Conservation (phyloP, 2,329 filamentous ascomycete species). For the Exophiala mesophila region DNA sequence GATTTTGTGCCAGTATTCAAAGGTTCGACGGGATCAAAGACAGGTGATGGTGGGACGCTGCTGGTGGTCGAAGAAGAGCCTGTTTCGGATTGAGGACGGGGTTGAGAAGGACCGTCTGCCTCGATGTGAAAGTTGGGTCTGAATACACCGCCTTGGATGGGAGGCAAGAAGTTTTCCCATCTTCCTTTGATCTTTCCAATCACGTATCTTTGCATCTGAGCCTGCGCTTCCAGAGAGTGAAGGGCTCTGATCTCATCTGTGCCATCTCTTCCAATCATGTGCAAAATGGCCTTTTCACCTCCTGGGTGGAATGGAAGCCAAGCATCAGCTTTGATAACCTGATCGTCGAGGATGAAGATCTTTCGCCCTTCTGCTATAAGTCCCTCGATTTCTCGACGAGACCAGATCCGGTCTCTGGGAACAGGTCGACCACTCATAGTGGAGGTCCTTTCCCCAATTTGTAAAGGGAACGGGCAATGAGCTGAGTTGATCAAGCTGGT, state of each 20-base stretch:
- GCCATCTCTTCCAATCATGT: conserved; percentile 91
- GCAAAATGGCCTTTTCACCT: conserved; percentile 81
- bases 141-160: conserved; percentile 84
- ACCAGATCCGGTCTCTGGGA: conserved; percentile 49
- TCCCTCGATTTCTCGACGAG: conserved; percentile 66
- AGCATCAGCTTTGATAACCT: conserved; percentile 79
- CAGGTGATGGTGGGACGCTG: conserved; percentile 59
- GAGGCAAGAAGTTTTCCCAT: conserved; percentile 85
- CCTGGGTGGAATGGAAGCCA: conserved; percentile 91
- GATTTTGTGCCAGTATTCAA: conserved; percentile 13
- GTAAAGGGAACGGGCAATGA: too few relatives aligned
- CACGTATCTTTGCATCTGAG: conserved; percentile 73
- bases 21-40: conserved; percentile 54
- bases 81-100: conserved; percentile 23
- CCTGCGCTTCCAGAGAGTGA: conserved; percentile 71
- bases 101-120: conserved; percentile 35
- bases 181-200: conserved; percentile 75
- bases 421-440: neutral
- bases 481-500: too few relatives aligned
- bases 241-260: conserved; percentile 89
- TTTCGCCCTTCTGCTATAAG: conserved; percentile 76
- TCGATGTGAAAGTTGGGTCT: conserved; percentile 31
- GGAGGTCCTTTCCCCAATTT: too few relatives aligned
- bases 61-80: conserved; percentile 20
- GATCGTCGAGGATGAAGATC: conserved; percentile 74